Evolutionary conservation across 1,284 basidiomycete species (phyloP).

Genomic region (Tylopilus sp.): DNA sequence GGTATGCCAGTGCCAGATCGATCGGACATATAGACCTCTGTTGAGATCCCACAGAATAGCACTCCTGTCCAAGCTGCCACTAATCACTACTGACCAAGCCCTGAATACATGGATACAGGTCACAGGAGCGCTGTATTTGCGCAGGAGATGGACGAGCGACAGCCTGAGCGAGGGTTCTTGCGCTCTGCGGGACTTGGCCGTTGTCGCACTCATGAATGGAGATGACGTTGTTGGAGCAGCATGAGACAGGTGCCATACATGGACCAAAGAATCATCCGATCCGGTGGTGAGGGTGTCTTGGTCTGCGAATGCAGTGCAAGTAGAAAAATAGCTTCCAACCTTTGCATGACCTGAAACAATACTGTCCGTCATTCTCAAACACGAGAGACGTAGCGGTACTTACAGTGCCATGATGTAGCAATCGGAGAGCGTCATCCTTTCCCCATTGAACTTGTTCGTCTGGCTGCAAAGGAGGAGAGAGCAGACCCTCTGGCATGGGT

Average conservation of each 20-base stretch:
- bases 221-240: slow-evolving; percentile 34
- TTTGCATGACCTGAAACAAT: slow-evolving; percentile 71
- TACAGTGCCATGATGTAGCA: slow-evolving; percentile 73
- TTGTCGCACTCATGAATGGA: slow-evolving; percentile 35
- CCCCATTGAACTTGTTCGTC: slow-evolving; percentile 81
- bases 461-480: slow-evolving; percentile 68
- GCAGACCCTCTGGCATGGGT: slow-evolving; percentile 68
- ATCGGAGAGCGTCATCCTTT: slow-evolving; percentile 64
- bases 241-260: slow-evolving; percentile 77
- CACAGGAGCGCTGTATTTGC: slow-evolving; percentile 54
- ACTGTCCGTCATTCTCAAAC: not conserved
- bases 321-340: slow-evolving; percentile 78
- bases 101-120: slow-evolving; percentile 80
- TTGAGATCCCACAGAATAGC: slow-evolving; percentile 95
- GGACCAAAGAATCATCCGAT: slow-evolving; percentile 79
- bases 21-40: slow-evolving; percentile 79
- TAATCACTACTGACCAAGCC: slow-evolving; percentile 87
- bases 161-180: slow-evolving; percentile 44
- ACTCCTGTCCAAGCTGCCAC: slow-evolving; percentile 87
- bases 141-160: slow-evolving; percentile 26
- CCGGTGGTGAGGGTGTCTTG: slow-evolving; percentile 80
- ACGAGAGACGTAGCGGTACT: slow-evolving; percentile 65
- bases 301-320: slow-evolving; percentile 84
- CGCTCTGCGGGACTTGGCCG: slow-evolving; percentile 30
- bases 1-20: slow-evolving; percentile 82